Evolutionary conservation across 1,284 basidiomycete species (phyloP), one percentile per base, ranked within the genome.

Genomic region (Porphyrellus sp.): DNA sequence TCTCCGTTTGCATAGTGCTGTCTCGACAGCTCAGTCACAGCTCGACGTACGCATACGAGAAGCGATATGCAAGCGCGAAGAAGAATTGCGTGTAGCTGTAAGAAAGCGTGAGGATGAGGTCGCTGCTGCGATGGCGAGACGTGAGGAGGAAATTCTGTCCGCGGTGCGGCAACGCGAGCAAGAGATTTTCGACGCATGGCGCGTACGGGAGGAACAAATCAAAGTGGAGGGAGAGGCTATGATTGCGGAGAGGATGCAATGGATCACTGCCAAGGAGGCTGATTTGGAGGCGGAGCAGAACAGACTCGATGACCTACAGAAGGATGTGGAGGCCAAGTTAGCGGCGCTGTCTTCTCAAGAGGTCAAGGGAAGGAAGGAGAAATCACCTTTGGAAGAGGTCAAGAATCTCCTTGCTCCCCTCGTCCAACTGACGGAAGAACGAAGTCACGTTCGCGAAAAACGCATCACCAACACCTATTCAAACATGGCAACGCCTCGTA

Each of bases 61-160:
- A 31, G 86, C 82, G 1, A 74, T 91, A 16, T 70, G 75, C 6
- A 74, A 75, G 44, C 77, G 86, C 8, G 88, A 91, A 60, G 80
- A 84, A 43, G 81, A 82, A 52, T 64, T 88, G 5, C 79, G 83
- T 2, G 75, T 81, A n/a, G 76, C 82, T 6, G 76, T 92, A 28
- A 74, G 77, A 56, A 76, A 79, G 57, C 77, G 86, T 16, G 88
- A 91, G 63, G 80, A 82, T 48, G 85, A 89, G 62, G 81, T 91
- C 9, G 80, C 82, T 8, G 69, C 71, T 28, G 79, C 82, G 23
- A 85, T 87, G 63, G 67, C 80, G 42, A 75, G 78, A 59, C 76
- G 83, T 11, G 86, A 89, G 59, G 86, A 85, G 49, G 87, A 89
- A 59, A 85, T 90, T 34, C 77, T 85, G 61, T 75, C 78, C 25